Evolutionary conservation across 1,284 basidiomycete species (phyloP).

Genomic region (Trichosporon sp.): DNA sequence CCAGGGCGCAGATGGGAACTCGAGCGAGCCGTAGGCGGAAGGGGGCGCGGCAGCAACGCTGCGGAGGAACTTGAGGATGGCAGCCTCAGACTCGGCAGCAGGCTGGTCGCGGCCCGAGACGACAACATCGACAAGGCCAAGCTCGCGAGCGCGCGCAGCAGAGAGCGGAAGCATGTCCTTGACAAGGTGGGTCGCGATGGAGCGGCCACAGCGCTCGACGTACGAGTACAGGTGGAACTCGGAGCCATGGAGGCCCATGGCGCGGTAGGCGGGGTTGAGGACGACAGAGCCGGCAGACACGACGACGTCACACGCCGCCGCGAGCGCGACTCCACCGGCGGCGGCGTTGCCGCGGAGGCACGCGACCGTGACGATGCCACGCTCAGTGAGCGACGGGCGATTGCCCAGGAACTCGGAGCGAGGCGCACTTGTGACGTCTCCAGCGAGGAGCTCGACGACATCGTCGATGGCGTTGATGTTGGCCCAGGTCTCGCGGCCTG

Average conservation of each 20-base stretch:
- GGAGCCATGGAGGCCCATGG: constrained; percentile 58
- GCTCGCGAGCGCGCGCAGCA: constrained; percentile 40
- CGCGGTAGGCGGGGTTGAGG: constrained; percentile 59
- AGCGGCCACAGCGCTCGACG: constrained; percentile 53
- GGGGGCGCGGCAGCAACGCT: constrained; percentile 28
- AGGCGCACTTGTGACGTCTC: constrained; percentile 38
- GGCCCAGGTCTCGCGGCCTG: constrained; percentile 58
- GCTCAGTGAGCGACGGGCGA: constrained; percentile 48
- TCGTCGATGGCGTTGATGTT: constrained; percentile 60
- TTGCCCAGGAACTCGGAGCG: constrained; percentile 46
- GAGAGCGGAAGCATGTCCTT: constrained; percentile 58
- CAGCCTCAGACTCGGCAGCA: constrained; percentile 30
- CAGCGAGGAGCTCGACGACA: constrained; percentile 53
- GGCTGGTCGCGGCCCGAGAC: constrained; percentile 35
- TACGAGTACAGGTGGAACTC: constrained; percentile 59
- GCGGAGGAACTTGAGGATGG: constrained; percentile 40
- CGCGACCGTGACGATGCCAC: constrained; percentile 58
- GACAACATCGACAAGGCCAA: constrained; percentile 52
- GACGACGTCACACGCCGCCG: constrained; percentile 57
- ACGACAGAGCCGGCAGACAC: constrained; percentile 55
- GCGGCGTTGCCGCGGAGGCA: constrained; percentile 59
- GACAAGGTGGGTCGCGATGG: constrained; percentile 48
- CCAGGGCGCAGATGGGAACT: constrained; percentile 38
- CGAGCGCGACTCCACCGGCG: constrained; percentile 59
- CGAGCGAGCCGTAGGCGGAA: constrained; percentile 5